These are phyloP conservation scores for Wickerhamiella siamensis DNA, from an alignment of 805 yeast species.

Conservation along the genomic window DNA sequence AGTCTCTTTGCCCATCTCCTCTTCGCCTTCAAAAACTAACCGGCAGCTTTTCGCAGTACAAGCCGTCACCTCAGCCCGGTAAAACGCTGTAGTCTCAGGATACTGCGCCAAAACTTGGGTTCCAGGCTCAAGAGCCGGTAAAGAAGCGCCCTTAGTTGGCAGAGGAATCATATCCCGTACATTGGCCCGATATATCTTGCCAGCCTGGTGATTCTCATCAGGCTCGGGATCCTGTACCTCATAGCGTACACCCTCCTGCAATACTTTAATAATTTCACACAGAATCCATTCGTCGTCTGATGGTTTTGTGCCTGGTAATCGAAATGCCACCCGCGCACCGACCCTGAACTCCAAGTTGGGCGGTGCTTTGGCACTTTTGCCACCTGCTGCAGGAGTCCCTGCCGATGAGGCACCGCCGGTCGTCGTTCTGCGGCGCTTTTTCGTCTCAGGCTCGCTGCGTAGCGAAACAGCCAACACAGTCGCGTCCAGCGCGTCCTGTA, in stretches of 20 bases:
- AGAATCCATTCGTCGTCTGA: conserved; percentile 90
- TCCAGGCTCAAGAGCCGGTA: conserved; percentile 50
- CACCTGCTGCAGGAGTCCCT: background rate
- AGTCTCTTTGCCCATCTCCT: conserved; percentile 88
- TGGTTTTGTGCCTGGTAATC: conserved; percentile 38
- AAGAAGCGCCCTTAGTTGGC: conserved; percentile 30
- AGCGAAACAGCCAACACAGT: conserved; percentile 13
- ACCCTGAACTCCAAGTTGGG: conserved; percentile 26
- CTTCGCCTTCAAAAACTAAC: conserved; percentile 81
- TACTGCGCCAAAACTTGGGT: conserved; percentile 80
- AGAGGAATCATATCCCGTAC: conserved; percentile 68
- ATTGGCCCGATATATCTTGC: conserved; percentile 68
- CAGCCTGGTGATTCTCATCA: conserved; percentile 80
- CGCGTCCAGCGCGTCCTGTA: conserved; percentile 17
- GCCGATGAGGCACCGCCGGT: background rate
- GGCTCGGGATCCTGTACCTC: conserved; percentile 98
- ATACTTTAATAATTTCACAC: conserved; percentile 69
- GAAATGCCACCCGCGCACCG: conserved; percentile 82
- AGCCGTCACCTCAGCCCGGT: conserved; percentile 83
- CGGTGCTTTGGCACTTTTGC: background rate
- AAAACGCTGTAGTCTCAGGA: conserved; percentile 95
- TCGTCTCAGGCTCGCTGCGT: conserved; percentile 10
- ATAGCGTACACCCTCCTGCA: conserved; percentile 60
- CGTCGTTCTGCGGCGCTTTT: conserved; percentile 13
- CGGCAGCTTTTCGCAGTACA: conserved; percentile 52